Base-by-base conservation (phyloP, 371 early-diverging fungal genomes). In the Batrachochytrium dendrobatidis region DNA sequence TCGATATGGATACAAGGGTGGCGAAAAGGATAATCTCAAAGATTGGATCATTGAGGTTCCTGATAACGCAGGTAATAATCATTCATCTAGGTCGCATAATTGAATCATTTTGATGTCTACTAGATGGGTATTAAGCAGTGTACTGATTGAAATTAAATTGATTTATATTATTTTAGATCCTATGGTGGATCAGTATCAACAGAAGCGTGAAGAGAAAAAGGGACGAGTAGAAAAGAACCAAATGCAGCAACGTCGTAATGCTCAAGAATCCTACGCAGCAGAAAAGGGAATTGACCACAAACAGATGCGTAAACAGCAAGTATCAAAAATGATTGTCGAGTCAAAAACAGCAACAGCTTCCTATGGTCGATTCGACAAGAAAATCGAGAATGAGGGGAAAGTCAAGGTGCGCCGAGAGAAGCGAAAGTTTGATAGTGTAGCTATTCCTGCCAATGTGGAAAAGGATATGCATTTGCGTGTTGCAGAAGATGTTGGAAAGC, bases 1-100 rank as follows among this genome's bases (percentile, higher is more conserved):
- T 53, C 82, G 89, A 48, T 98, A 85, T 81, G 99, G 99, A 34
- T 95, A 91, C 74, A 82, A 86, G 67, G 86, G 87, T 55, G 73
- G 79, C 35, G 73, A 75, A 49, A 89, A 89, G 67, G 83, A 85
- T 50, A 86, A 88, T 50, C 53, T 70, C 35, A 67, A 71, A 34
- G 91, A 91, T 70, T 98, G 98, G 94, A 64, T 94, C 57, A 83
- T 92, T 48, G 95, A 94, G 71, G 93, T 95, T 2, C 89, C 91
- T 29, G 76, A 82, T 34, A 80, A 84, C 54, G 79, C 72, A 44
- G 77, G 78, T 76, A 53, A 32, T 48, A 20, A 12, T 18, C 46
- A 7, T 33, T 3, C 49, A 48, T 44, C 17, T 29, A 20, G 26
- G 30, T 51, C 20, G 39, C 18, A 10, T 57, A 48, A 22, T 18